Conservation (phyloP, 768 basidiomycete genomes). For the Xerocomellus intermedius region DNA sequence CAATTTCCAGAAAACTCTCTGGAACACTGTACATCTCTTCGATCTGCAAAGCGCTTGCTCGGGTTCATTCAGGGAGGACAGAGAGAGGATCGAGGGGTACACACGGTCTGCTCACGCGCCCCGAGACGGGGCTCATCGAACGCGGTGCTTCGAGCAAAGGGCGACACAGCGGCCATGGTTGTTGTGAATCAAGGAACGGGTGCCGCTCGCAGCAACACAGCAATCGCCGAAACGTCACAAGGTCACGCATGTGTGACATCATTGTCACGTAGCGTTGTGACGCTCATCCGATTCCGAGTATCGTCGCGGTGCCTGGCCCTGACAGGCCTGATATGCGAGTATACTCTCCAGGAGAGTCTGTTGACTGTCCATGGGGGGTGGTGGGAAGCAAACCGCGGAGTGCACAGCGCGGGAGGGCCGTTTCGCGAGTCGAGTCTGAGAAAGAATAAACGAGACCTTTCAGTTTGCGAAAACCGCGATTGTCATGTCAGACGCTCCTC, state of each 20-base stretch:
- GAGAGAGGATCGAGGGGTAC: slow-evolving; percentile 9
- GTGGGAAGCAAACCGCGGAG: too few relatives aligned
- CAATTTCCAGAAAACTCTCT: slow-evolving; percentile 96
- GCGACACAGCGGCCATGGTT: slow-evolving; percentile 42
- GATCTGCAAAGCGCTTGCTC: slow-evolving; percentile 54
- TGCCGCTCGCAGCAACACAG: slow-evolving; percentile 23
- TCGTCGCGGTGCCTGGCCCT: too few relatives aligned
- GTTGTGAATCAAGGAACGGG: slow-evolving; percentile 22
- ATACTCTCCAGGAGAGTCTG: too few relatives aligned
- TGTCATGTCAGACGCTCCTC: too few relatives aligned
- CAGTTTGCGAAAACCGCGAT: too few relatives aligned
- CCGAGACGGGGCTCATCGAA: slow-evolving; percentile 52
- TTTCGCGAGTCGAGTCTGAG: too few relatives aligned
- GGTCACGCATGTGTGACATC: slow-evolving; percentile 19
- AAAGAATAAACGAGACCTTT: too few relatives aligned
- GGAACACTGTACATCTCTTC: slow-evolving; percentile 99
- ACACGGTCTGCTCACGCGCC: slow-evolving; percentile 59
- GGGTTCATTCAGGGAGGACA: slow-evolving; percentile 29
- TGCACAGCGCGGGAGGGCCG: too few relatives aligned
- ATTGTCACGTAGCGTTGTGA: slow-evolving; percentile 56
- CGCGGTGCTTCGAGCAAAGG: slow-evolving; percentile 59
- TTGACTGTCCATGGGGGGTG: too few relatives aligned
- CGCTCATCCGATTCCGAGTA: too few relatives aligned
- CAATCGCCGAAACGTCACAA: slow-evolving; percentile 16
- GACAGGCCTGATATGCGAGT: too few relatives aligned